Base-by-base conservation (phyloP, 2,329 filamentous ascomycete species). In the Zymoseptoria crescenta region DNA sequence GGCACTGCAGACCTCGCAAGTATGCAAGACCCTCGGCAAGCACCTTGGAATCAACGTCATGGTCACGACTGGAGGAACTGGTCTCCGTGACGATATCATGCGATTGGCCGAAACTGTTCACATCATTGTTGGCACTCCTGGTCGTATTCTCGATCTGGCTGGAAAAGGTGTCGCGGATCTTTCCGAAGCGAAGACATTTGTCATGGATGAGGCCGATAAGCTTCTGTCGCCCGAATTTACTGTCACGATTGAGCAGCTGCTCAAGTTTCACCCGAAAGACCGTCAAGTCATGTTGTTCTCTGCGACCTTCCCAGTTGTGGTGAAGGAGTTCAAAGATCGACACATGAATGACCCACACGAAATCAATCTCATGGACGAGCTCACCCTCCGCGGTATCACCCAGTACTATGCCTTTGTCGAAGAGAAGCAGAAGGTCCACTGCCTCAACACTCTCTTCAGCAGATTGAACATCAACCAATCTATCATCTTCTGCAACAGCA, bases 401-500 rank as follows among this genome's bases (percentile, higher is more conserved):
- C 94, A 99, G 74, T 99, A 97, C 79, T 99, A 99, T 72, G 94
- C 94, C 49, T 99, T 97, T 68, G 95, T 99, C 56, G 94, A 99
- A 76, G 94, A 99, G 78, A 96, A 96, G 79, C 91, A 96, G 74
- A 99, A 99, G 79, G 94, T 99, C 20, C 95, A 99, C 78, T 99
- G 94, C 75, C 79, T 99, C 65, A 99, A 99, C 80, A 99, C 94
- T 0, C 87, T 99, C 64, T 99, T 99, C 81, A 96, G 92, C 68
- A 96, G 96, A 77, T 85, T 99, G 16, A 93, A 99, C 77, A 99
- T 99, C 79, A 99, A 99, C 78, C 94, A 99, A 80, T 99, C 95
- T 63, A 99, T 99, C 79, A 99, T 99, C 74, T 99, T 99, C 80
- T 99, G 94, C 79, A 99, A 99, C 77, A 99, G 94, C 49, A 99